Percentiles rank a stretch among this genome's conserved stretches.
Conservation (phyloP, 202 grass and related monocot genomes). For the Zizania palustris region DNA sequence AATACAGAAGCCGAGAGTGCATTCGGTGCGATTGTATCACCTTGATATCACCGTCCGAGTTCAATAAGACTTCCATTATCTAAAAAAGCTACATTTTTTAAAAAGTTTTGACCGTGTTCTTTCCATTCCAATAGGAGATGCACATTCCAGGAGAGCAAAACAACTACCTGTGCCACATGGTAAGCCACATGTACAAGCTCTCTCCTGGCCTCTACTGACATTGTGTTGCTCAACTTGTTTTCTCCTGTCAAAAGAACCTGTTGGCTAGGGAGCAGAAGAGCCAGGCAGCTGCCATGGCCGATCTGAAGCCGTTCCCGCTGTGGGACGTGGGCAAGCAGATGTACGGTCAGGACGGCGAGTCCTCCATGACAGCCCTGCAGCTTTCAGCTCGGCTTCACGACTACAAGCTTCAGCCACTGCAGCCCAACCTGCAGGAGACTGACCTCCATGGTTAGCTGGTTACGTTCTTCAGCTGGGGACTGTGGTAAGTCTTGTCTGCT, state of each 20-base stretch:
- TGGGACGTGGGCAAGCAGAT: slow-evolving; percentile 47
- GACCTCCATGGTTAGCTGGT: slow-evolving; percentile 38
- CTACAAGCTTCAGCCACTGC: slow-evolving; percentile 71
- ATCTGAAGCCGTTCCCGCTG: slow-evolving; percentile 47
- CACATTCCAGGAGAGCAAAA: slow-evolving; percentile 55
- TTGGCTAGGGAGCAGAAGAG: slow-evolving; percentile 18
- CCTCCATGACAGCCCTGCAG: slow-evolving; percentile 55
- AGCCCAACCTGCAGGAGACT: slow-evolving; percentile 77
- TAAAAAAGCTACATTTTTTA: not conserved
- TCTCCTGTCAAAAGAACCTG: slow-evolving; percentile 18
- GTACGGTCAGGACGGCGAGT: slow-evolving; percentile 42
- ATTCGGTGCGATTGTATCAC: no score
- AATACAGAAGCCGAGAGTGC: no score
- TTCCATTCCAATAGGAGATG: slow-evolving; percentile 50
- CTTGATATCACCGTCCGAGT: no score
- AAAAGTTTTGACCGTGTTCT: slow-evolving; percentile 1
- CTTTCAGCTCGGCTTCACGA: slow-evolving; percentile 58
- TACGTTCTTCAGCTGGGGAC: slow-evolving; percentile 66
- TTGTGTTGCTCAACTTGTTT: not conserved
- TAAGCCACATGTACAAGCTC: slow-evolving; percentile 27
- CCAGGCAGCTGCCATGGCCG: slow-evolving; percentile 23
- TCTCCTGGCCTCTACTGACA: not conserved
- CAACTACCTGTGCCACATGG: slow-evolving; percentile 66
- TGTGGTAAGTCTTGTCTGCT: slow-evolving; percentile 53
- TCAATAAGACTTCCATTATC: no score